These are phyloP conservation scores for Sugiyamaella pinicola DNA, from an alignment of 1,139 yeast species.

Conservation along the genomic window DNA sequence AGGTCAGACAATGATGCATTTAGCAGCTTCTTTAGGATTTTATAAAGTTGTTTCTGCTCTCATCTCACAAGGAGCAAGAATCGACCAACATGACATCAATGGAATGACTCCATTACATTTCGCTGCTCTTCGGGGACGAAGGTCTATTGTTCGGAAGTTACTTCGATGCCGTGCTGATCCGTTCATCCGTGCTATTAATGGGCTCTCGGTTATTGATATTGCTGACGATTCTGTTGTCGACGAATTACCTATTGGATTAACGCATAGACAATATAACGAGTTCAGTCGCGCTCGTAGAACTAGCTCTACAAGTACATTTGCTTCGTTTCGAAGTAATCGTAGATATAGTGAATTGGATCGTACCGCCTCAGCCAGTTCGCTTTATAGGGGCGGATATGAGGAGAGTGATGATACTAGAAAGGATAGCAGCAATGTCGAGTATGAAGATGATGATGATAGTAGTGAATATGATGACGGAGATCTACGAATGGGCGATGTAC, in stretches of 20 bases:
- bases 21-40: slow-evolving; percentile 78
- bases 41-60: slow-evolving; percentile 61
- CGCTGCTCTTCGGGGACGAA: slow-evolving; percentile 75
- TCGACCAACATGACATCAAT: slow-evolving; percentile 72
- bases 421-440: slow-evolving; percentile 6
- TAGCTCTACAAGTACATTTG: slow-evolving; percentile 31
- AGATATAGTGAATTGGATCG: neutral
- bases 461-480: slow-evolving; percentile 22
- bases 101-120: slow-evolving; percentile 87
- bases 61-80: slow-evolving; percentile 75
- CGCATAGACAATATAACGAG: slow-evolving; percentile 27
- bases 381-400: neutral
- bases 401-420: slow-evolving; percentile 1
- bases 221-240: slow-evolving; percentile 60
- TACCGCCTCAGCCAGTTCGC: slow-evolving; percentile 1
- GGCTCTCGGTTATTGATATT: slow-evolving; percentile 46
- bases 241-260: slow-evolving; percentile 35
- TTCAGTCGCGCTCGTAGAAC: slow-evolving; percentile 28
- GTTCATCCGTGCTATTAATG: slow-evolving; percentile 57
- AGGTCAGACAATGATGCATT: slow-evolving; percentile 86
- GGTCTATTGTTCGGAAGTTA: slow-evolving; percentile 59
- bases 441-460: slow-evolving; percentile 17
- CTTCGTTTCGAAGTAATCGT: slow-evolving; percentile 21
- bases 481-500: slow-evolving; percentile 22
- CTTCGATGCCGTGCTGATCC: slow-evolving; percentile 59